These are phyloP conservation scores for Yarrowia phangngaensis DNA, from an alignment of 805 yeast genomes.

Conservation along the genomic window DNA sequence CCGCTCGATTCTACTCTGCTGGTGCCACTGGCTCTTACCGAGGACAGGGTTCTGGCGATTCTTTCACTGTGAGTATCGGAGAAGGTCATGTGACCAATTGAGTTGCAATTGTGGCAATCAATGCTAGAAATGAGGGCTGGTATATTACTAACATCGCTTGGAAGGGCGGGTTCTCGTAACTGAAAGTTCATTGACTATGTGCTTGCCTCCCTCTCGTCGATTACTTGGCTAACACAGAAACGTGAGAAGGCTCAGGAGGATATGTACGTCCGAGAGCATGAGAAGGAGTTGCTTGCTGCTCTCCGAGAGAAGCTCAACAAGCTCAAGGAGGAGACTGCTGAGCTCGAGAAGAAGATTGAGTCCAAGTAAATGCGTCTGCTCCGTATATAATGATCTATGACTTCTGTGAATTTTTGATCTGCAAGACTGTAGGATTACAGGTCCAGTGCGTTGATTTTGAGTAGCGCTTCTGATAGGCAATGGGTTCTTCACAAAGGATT, in stretches of 20 bases:
- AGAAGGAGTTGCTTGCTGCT: slow-evolving; percentile 76
- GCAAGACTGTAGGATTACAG: too few species aligned
- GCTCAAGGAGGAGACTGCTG: slow-evolving; percentile 52
- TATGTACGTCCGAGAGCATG: slow-evolving; percentile 78
- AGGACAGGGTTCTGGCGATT: slow-evolving; percentile 51
- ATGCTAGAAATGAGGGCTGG: not conserved
- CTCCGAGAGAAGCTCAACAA: slow-evolving; percentile 47
- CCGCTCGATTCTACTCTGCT: slow-evolving; percentile 47
- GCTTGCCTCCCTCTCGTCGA: not conserved
- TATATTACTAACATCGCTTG: not conserved
- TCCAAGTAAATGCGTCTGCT: too few species aligned
- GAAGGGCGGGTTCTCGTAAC: not conserved
- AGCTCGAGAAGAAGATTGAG: slow-evolving; percentile 45
- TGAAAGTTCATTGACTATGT: slow-evolving; percentile 1
- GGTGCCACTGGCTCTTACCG: slow-evolving; percentile 63
- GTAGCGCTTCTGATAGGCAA: too few species aligned
- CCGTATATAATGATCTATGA: too few species aligned
- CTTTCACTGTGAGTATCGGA: slow-evolving; percentile 55
- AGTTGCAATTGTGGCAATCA: not conserved
- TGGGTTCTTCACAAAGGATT: too few species aligned
- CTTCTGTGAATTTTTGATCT: too few species aligned
- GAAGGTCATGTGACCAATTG: too few species aligned
- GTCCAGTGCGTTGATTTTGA: too few species aligned
- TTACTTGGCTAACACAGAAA: slow-evolving; percentile 44
- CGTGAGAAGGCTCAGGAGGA: slow-evolving; percentile 94